Percentiles rank a stretch among this genome's conserved stretches.
These are phyloP conservation scores for Cladophialophora carrionii DNA, from an alignment of 2,329 filamentous ascomycete genomes.

Conservation along the genomic window DNA sequence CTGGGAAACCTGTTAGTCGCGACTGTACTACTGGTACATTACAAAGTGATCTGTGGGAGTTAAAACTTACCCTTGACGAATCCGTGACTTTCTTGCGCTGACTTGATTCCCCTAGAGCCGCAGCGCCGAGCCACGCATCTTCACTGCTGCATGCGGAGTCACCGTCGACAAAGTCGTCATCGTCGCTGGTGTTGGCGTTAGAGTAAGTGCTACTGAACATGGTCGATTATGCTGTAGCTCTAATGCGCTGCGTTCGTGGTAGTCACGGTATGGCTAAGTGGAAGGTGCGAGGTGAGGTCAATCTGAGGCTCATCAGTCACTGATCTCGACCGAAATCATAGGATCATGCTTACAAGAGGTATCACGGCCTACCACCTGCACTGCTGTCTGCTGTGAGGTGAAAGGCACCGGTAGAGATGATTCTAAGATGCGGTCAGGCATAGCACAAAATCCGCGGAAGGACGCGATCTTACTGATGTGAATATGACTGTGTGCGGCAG, in stretches of 20 bases:
- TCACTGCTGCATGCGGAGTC: background rate
- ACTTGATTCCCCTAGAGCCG: background rate
- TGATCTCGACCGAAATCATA: background rate
- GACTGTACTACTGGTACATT: background rate
- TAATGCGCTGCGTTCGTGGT: background rate
- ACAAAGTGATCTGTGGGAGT: background rate
- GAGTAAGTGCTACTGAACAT: background rate
- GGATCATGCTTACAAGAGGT: background rate
- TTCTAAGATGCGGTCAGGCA: background rate
- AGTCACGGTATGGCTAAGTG: background rate
- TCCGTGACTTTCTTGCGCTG: background rate
- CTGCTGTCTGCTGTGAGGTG: background rate
- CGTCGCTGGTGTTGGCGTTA: background rate
- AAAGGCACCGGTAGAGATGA: background rate
- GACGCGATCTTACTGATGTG: background rate
- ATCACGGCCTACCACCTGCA: background rate
- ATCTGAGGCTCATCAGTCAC: slow-evolving; percentile 2
- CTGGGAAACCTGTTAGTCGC: background rate
- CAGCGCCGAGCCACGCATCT: background rate
- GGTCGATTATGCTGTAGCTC: background rate
- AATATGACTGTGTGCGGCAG: background rate
- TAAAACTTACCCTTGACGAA: background rate
- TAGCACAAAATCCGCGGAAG: background rate
- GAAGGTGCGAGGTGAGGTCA: background rate
- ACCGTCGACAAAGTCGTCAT: background rate